Evolutionary conservation across 2,329 filamentous ascomycete genomes (phyloP), one percentile per base, ranked within the genome.

Genomic region (Pseudogymnoascus sp.): DNA sequence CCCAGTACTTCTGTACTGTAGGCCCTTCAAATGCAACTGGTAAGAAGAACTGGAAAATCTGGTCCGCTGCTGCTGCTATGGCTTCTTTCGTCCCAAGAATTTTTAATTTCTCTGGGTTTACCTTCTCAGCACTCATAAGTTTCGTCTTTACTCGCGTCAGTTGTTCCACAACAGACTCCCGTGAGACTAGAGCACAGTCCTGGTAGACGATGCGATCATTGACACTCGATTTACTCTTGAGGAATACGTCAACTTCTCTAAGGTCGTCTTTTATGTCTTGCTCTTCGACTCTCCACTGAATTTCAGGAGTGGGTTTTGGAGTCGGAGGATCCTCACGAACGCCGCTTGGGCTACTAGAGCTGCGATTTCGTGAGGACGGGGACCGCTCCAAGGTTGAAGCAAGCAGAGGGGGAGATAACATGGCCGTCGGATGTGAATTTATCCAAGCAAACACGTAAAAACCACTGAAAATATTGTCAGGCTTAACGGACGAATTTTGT

Each of bases 1-100:
- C 78, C 78, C 78, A 80, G 60, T 74, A 80, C 61, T 77, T 79
- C 4, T 64, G 63, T 1, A 71, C 70, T 2, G 76, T 79, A 0
- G 76, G 73, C 0, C 73, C 74, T 7, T 73, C 66, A 21, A 73
- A 73, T 1, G 68, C 62, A 0, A 66, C 37, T 0, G 78, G 77
- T 6, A 80, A 68, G 62, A 80, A 81, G 37, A 79, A 74, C 6
- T 69, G 68, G 63, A 78, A 78, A 0, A 79, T 35, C 1, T 69
- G 63, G 36, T 78, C 74, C 1, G 74, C 73, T 31, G 71, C 72
- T 62, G 78, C 79, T 61, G 77, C 74, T 0, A 80, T 65, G 33
- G 76, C 76, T 7, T 77, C 65, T 1, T 25, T 69, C 64, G n/a
- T 61, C 48, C 65, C 69, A 64, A 60, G 72, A 65, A 6, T 71